phyloP scores from a whole-genome alignment of 139 green algal species.

The Chlamydomonas sphaeroides region DNA sequence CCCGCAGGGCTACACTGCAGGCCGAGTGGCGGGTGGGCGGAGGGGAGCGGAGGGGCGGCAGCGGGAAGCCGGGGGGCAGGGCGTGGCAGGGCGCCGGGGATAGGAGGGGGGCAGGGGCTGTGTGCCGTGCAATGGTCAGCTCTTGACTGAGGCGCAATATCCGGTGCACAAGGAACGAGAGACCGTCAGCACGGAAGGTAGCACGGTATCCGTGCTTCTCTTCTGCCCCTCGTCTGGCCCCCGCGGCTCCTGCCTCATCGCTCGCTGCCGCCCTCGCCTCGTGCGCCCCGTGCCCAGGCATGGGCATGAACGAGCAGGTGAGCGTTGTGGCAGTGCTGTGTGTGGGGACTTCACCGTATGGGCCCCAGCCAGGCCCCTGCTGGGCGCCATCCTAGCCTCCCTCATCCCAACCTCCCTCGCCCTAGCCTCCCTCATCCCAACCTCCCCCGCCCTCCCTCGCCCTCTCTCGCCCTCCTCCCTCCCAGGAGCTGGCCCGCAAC shows the following conservation, averaged over 20 bases:
- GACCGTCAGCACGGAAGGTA: too few species aligned
- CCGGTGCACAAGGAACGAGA: too few species aligned
- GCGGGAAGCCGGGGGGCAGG: not conserved
- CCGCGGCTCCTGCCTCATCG: too few species aligned
- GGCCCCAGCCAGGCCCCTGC: not conserved
- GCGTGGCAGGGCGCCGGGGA: not conserved
- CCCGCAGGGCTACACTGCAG: conserved; percentile 81
- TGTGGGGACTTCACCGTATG: not conserved
- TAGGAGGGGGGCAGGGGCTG: not conserved
- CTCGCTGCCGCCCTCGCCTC: not conserved
- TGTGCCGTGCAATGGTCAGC: too few species aligned
- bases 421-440: too few species aligned
- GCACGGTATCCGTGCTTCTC: too few species aligned
- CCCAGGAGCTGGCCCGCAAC: conserved; percentile 79
- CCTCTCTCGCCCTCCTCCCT: not conserved
- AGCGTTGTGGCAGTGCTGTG: not conserved
- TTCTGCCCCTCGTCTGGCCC: too few species aligned
- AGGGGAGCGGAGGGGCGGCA: not conserved
- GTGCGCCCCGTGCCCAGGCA: conserved; percentile 41
- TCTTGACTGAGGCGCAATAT: too few species aligned
- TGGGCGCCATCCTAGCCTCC: not conserved
- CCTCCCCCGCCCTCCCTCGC: too few species aligned
- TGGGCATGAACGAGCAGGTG: conserved; percentile 84
- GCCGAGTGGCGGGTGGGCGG: conserved; percentile 65
- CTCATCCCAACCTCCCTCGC: too few species aligned